Evolutionary conservation across 768 basidiomycete species (phyloP), one percentile per base, ranked within the genome.

Genomic region (Lactifluus subvellereus): DNA sequence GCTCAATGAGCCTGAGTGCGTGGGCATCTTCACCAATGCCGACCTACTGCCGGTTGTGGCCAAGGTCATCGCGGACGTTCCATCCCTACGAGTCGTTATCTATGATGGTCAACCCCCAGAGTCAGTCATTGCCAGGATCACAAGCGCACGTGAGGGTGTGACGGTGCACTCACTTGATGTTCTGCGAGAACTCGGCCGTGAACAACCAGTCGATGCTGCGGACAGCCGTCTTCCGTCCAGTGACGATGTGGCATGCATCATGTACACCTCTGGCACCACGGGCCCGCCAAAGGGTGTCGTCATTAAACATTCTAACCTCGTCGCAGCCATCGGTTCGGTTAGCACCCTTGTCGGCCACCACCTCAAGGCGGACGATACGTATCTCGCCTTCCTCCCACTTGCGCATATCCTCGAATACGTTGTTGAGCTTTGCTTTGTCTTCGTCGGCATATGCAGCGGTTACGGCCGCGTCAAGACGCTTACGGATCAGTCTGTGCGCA

Each of bases 391-490:
- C 77, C 83, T 98, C 4, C 95, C 94, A 1, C 85, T 96, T 38
- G 94, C 93, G 0, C 95, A 99, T 73, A 94, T 98, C 66, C 79
- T 99, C 64, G 96, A 98, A 76, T 97, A 92, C 72, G 86, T 95
- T 62, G 92, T 97, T 69, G 96, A 99, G 78, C 77, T 91, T 51
- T 76, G 78, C 60, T 80, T 93, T 71, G 75, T 89, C 70, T 88
- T 85, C 69, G 77, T 85, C 37, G 92, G 94, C 64, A 78, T 95
- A 77, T 86, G 85, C 32, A 82, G 84, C 33, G 96, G 97, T 0
- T 99, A 91, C 67, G 96, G 93, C 13, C 86, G 88, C 54, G 87
- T 95, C 73, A 98, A 97, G 84, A 99, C 96, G 7, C 82, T 98
- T 66, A 98, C 96, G 3, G 95, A 98, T 71, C 83, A 87, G 2